These are phyloP conservation scores for Coffea humblotiana DNA, from an alignment of 305 asterid genomes.

Conservation along the genomic window DNA sequence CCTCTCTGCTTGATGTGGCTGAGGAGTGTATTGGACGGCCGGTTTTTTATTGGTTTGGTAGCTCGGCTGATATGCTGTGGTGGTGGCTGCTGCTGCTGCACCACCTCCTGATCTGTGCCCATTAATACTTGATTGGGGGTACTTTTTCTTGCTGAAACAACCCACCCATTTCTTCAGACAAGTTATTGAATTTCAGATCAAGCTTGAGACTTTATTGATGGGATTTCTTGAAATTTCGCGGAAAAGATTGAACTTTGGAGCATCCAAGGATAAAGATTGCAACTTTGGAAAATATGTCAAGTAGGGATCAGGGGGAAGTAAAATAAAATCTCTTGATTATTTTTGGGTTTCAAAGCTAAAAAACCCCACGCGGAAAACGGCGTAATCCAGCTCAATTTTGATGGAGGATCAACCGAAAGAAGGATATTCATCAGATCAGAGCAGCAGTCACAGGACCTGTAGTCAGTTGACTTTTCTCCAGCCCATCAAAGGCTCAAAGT, in stretches of 20 bases:
- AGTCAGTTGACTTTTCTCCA: conserved; percentile 17
- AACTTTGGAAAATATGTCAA: neutral
- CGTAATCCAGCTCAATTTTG: neutral
- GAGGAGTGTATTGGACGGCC: conserved; percentile 30
- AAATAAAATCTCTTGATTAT: neutral
- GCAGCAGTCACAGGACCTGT: neutral
- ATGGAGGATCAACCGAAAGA: neutral
- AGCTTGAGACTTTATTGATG: conserved; percentile 21
- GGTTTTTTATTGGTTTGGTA: conserved; percentile 46
- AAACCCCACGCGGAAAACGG: neutral
- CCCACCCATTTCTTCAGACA: conserved; percentile 56
- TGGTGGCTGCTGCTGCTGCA: neutral
- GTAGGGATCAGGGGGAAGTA: neutral
- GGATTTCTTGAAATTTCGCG: conserved; percentile 14
- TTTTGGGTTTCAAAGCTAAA: neutral
- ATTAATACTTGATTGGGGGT: conserved; percentile 34
- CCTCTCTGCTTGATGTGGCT: conserved; percentile 24
- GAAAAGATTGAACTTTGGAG: neutral
- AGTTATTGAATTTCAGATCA: conserved; percentile 20
- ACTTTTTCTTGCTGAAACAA: conserved; percentile 60
- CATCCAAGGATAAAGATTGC: conserved; percentile 10
- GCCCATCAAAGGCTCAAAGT: neutral
- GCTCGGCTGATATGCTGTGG: conserved; percentile 24
- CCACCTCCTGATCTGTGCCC: conserved; percentile 42
- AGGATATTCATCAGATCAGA: neutral